Base-by-base conservation (phyloP, 768 basidiomycete species). In the Gymnopilus junonius region DNA sequence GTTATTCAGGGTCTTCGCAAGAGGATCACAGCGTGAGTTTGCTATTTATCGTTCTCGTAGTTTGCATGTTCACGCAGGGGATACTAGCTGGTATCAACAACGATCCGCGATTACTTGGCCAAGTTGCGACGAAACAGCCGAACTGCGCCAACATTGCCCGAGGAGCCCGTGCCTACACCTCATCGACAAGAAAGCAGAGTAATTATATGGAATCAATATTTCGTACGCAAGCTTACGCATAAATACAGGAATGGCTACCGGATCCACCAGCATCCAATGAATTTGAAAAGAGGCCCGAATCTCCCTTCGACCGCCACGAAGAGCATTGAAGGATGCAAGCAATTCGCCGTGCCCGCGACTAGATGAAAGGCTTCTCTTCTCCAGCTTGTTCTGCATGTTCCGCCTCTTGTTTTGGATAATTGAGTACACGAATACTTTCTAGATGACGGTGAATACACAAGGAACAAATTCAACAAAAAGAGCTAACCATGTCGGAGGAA, bases 1-100 rank as follows among this genome's bases (percentile, higher is more conserved):
- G 89, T 66, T 93, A 91, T 74, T 93, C 92, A 15, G 92, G 92
- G 27, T 91, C 91, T 43, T 91, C 89, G 48, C 81, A 85, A 58
- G 92, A 94, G 59, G 92, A 94, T 72, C 92, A 94, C 69, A 84
- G 81, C 62, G 92, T 94, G 68, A 60, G 89, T 14, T 42, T 20
- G 40, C 8, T 50, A 34, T 53, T 58, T 17, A 10, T 20, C 8
- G 8, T 57, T 32, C 39, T 1, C n/a, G 31, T 12, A 17, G 70
- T 12, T n/a, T 25, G 58, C 4, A 21, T 20, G 15, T 25, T 31
- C 29, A 25, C 17, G 29, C 7, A 46, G 48, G 53, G 12, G 8
- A 58, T 43, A 51, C 5, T 60, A 92, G 91, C 80, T 92, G 55
- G 84, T 91, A 12, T 82, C 85, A 4, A 85, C 78, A 1, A 85